Conservation (phyloP, 2,329 filamentous ascomycete genomes). For the Diaporthe sp. region DNA sequence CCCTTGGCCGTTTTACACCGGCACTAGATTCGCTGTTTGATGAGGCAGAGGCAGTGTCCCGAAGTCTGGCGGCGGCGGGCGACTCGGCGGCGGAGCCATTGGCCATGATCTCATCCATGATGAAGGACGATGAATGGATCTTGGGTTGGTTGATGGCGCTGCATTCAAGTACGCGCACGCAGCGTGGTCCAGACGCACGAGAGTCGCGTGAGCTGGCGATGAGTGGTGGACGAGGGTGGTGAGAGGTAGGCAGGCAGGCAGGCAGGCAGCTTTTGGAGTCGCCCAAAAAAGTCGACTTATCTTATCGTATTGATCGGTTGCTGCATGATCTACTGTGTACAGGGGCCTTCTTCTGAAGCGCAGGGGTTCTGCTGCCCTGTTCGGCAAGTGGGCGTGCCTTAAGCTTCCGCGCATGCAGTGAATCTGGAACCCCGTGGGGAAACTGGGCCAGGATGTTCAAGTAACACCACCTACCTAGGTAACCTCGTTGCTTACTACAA, state of each 20-base stretch:
- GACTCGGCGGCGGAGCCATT: not conserved
- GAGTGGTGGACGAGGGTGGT: not conserved
- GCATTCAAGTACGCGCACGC: not conserved
- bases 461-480: not conserved
- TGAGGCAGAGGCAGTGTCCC: constrained; percentile 2
- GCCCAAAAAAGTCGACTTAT: constrained; percentile 20
- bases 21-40: constrained; percentile 32
- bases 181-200: not conserved
- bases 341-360: not conserved
- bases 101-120: constrained; percentile 13
- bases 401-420: not conserved
- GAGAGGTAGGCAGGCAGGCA: not conserved
- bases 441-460: not conserved
- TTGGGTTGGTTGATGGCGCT: not conserved
- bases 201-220: not conserved
- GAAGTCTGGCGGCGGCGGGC: not conserved
- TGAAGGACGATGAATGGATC: not conserved
- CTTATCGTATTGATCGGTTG: not conserved
- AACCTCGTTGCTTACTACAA: not conserved
- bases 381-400: not conserved
- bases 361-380: not conserved
- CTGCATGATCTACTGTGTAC: not conserved
- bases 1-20: constrained; percentile 30
- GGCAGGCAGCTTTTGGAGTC: not conserved
- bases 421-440: constrained; percentile 5